A percentile compares a stretch with the other conserved stretches of the same genome.
These are phyloP conservation scores for Cordyceps militaris DNA, from an alignment of 2,329 filamentous ascomycete species.

Conservation along the genomic window DNA sequence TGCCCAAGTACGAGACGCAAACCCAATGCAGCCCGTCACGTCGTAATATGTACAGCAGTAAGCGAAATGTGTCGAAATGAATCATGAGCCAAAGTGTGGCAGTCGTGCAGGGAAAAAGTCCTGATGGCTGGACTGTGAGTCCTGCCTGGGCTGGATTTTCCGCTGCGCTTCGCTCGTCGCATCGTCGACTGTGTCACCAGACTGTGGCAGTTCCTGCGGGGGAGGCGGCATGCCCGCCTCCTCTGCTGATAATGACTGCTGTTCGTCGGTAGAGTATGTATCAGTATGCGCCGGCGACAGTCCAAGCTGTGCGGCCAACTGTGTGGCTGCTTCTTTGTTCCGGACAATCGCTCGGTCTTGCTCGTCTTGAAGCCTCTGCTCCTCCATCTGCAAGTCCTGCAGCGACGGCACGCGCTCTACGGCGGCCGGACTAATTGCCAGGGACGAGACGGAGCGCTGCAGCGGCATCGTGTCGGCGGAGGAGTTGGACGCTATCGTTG, in stretches of 20 bases:
- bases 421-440: slow-evolving; percentile 31
- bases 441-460: slow-evolving; percentile 21
- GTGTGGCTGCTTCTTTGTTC: slow-evolving; percentile 45
- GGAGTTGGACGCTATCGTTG: slow-evolving; percentile 43
- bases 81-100: slow-evolving; percentile 43
- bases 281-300: slow-evolving; percentile 26
- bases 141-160: slow-evolving; percentile 6
- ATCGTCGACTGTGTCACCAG: neutral
- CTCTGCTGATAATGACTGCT: slow-evolving; percentile 19
- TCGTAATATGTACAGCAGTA: neutral
- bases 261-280: slow-evolving; percentile 14
- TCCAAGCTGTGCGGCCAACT: slow-evolving; percentile 44
- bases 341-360: slow-evolving; percentile 48
- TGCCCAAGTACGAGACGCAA: neutral
- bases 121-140: slow-evolving; percentile 14
- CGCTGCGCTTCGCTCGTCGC: slow-evolving; percentile 6
- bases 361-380: slow-evolving; percentile 41
- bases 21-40: neutral
- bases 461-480: slow-evolving; percentile 27
- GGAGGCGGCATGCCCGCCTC: slow-evolving; percentile 28
- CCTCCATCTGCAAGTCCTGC: slow-evolving; percentile 46
- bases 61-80: neutral
- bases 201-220: neutral
- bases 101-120: slow-evolving; percentile 53
- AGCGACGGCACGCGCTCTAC: slow-evolving; percentile 38